These are phyloP conservation scores for Trichocomaceae sp. DNA, from an alignment of 2,329 filamentous ascomycete species.

Conservation along the genomic window DNA sequence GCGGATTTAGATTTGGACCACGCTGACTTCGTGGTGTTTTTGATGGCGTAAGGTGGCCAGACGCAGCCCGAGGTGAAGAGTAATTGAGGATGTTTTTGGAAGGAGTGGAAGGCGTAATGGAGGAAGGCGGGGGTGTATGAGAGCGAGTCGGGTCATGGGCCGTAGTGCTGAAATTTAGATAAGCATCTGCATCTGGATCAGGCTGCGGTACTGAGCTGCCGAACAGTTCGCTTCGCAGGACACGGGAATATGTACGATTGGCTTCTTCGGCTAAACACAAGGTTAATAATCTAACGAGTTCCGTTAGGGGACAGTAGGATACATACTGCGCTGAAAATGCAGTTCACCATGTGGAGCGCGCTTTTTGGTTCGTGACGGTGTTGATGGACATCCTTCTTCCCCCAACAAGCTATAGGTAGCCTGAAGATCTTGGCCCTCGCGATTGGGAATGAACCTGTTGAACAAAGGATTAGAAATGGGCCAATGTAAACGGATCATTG, in stretches of 20 bases:
- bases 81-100: conserved; percentile 97
- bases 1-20: conserved; percentile 79
- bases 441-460: conserved; percentile 84
- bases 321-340: conserved; percentile 84
- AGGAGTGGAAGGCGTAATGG: conserved; percentile 84
- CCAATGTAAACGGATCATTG: background rate
- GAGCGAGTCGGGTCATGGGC: conserved; percentile 63
- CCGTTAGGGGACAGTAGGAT: conserved; percentile 8
- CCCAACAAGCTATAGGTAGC: conserved; percentile 88
- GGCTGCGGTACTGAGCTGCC: conserved; percentile 81
- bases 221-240: conserved; percentile 87
- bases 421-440: conserved; percentile 85
- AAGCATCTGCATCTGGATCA: conserved; percentile 56
- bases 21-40: conserved; percentile 84
- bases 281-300: conserved; percentile 14
- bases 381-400: conserved; percentile 87
- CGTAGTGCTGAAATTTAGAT: conserved; percentile 39
- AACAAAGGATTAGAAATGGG: conserved; percentile 3
- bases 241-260: conserved; percentile 81
- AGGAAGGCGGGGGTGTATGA: conserved; percentile 68
- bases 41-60: conserved; percentile 79
- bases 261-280: conserved; percentile 69
- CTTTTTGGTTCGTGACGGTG: conserved; percentile 77
- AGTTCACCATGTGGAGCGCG: conserved; percentile 82
- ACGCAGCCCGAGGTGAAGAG: conserved; percentile 66